phyloP scores from a whole-genome alignment of 129 eudicot species.

The Chrysanthemum makinoi region DNA sequence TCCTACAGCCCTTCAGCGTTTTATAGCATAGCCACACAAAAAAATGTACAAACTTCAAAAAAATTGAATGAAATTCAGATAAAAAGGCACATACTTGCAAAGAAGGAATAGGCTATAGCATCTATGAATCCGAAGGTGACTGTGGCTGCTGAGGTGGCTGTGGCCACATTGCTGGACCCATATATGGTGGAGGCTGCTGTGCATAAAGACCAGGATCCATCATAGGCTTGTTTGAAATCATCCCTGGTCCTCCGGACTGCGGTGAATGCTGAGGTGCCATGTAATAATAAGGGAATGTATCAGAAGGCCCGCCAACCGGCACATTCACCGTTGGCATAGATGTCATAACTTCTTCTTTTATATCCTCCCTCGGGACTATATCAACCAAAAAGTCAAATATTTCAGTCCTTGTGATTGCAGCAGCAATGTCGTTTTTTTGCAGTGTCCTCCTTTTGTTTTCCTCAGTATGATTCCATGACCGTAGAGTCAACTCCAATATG shows the following conservation, averaged over 20 bases:
- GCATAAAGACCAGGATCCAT: slow-evolving; percentile 55
- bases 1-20: no score
- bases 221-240: slow-evolving; percentile 52
- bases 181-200: slow-evolving; percentile 51
- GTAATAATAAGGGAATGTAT: slow-evolving; percentile 57
- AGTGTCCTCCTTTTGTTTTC: slow-evolving; percentile 73
- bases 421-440: slow-evolving; percentile 71
- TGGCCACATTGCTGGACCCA: slow-evolving; percentile 59
- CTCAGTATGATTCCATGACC: slow-evolving; percentile 80
- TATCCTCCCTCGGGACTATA: slow-evolving; percentile 65
- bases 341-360: slow-evolving; percentile 58
- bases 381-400: slow-evolving; percentile 70
- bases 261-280: slow-evolving; percentile 65
- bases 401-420: slow-evolving; percentile 77
- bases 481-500: slow-evolving; percentile 70
- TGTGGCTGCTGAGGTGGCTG: slow-evolving; percentile 50
- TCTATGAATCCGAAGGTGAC: slow-evolving; percentile 58
- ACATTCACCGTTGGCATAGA: slow-evolving; percentile 50
- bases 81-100: background rate
- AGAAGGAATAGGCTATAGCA: slow-evolving; percentile 15
- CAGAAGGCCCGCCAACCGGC: slow-evolving; percentile 62
- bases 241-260: slow-evolving; percentile 49
- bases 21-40: no score
- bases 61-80: no score
- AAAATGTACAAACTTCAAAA: slow-evolving; percentile 7